Evolutionary conservation across 768 basidiomycete genomes (phyloP).

Genomic region (Trametes punicea): DNA sequence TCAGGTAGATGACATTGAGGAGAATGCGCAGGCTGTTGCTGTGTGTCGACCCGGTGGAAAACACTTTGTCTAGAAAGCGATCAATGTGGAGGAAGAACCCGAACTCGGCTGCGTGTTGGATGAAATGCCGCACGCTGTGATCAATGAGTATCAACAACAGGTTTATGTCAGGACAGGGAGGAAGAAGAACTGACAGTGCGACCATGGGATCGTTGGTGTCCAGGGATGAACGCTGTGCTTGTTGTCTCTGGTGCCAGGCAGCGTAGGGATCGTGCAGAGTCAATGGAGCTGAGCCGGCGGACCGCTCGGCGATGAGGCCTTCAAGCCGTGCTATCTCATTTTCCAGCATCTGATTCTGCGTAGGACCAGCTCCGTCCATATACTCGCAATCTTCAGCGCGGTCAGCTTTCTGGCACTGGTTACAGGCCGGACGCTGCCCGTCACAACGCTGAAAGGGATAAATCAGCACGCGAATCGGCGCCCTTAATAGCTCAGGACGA

Average conservation of each 20-base stretch:
- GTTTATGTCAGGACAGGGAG: neutral
- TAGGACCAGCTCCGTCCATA: slow-evolving; percentile 57
- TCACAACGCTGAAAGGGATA: slow-evolving; percentile 55
- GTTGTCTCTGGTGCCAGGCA: slow-evolving; percentile 8
- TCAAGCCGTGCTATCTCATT: slow-evolving; percentile 55
- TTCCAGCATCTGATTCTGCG: slow-evolving; percentile 57
- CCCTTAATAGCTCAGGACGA: neutral
- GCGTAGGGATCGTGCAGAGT: slow-evolving; percentile 29
- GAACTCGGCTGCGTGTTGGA: slow-evolving; percentile 52
- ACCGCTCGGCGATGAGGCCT: slow-evolving; percentile 42
- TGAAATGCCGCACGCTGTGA: slow-evolving; percentile 34
- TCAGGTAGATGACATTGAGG: slow-evolving; percentile 40
- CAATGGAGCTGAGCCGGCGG: slow-evolving; percentile 18
- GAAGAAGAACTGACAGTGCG: slow-evolving; percentile 12
- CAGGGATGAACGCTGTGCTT: slow-evolving; percentile 5
- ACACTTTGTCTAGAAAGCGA: slow-evolving; percentile 38
- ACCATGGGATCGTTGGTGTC: slow-evolving; percentile 14
- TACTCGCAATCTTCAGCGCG: slow-evolving; percentile 71
- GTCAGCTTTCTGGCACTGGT: slow-evolving; percentile 56
- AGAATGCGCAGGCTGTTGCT: slow-evolving; percentile 38
- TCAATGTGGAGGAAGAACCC: slow-evolving; percentile 60
- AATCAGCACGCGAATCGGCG: neutral
- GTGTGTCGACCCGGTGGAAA: slow-evolving; percentile 22
- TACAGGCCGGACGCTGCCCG: slow-evolving; percentile 59
- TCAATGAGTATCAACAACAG: slow-evolving; percentile 2